These are phyloP conservation scores for Camellia lanceoleosa DNA, from an alignment of 148 eudicot species.

Conservation along the genomic window DNA sequence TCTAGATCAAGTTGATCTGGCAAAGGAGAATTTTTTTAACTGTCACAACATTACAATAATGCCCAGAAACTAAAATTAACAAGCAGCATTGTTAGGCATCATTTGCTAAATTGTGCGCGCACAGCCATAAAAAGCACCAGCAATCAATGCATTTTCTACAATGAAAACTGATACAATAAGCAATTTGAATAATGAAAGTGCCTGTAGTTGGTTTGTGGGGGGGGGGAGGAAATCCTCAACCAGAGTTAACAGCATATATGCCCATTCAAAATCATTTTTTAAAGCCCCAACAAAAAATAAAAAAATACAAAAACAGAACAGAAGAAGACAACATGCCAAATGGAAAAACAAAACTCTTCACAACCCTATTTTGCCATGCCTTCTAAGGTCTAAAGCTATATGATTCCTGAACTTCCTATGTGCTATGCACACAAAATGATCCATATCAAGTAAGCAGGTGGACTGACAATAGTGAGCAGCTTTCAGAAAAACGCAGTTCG, in stretches of 20 bases:
- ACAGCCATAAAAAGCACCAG: no score
- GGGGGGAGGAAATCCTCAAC: background rate
- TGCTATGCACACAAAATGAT: constrained; percentile 8
- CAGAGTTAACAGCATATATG: background rate
- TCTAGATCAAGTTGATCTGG: no score
- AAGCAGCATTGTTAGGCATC: no score
- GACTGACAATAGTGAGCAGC: background rate
- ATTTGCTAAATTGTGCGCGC: no score
- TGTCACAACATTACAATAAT: no score
- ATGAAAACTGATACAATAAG: no score
- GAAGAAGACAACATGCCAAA: background rate
- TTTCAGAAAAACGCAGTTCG: constrained; percentile 62
- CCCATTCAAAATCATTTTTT: background rate
- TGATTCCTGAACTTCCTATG: constrained; percentile 3
- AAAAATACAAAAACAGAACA: background rate
- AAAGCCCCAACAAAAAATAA: background rate
- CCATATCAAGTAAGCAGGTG: constrained; percentile 5
- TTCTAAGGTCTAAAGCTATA: constrained; percentile 7
- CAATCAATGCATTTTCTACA: no score
- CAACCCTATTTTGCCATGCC: constrained; percentile 3
- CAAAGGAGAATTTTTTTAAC: no score
- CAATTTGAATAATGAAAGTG: background rate
- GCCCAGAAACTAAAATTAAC: no score
- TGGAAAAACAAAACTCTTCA: background rate
- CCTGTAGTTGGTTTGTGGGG: background rate